phyloP scores from a whole-genome alignment of 202 grass and related monocot genomes.

The Schoenoplectus tabernaemontani region DNA sequence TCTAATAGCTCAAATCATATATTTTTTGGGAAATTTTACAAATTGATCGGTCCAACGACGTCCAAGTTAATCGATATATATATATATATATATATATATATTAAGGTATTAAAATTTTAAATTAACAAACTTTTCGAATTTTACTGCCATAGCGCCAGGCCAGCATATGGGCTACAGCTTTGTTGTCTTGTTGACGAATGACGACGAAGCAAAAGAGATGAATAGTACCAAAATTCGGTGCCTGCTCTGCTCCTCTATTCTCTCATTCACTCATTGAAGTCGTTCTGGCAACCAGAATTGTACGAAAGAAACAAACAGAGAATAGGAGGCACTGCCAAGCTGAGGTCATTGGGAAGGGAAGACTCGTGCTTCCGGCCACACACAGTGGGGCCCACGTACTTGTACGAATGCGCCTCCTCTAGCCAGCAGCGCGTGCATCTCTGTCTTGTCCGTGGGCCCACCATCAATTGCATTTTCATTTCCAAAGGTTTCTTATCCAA shows the following conservation, averaged over 20 bases:
- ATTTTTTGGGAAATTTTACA: no score
- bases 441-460: constrained; percentile 45
- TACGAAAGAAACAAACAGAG: constrained; percentile 24
- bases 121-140: not conserved
- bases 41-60: no score
- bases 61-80: no score
- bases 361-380: not conserved
- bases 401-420: constrained; percentile 52
- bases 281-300: not conserved
- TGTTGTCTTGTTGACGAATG: not conserved
- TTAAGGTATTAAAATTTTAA: no score
- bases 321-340: constrained; percentile 23
- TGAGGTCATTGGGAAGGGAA: constrained; percentile 15
- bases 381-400: constrained; percentile 16
- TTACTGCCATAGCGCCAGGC: not conserved
- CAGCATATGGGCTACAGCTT: not conserved
- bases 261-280: not conserved
- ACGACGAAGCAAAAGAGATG: no score
- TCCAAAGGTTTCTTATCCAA: constrained; percentile 11
- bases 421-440: constrained; percentile 53
- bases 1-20: not conserved
- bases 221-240: no score
- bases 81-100: no score
- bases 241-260: not conserved
- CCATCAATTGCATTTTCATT: not conserved